Percentiles rank a stretch among this genome's conserved stretches.
phyloP scores from a whole-genome alignment of 2,329 filamentous ascomycete species.

The Fusarium algeriense region DNA sequence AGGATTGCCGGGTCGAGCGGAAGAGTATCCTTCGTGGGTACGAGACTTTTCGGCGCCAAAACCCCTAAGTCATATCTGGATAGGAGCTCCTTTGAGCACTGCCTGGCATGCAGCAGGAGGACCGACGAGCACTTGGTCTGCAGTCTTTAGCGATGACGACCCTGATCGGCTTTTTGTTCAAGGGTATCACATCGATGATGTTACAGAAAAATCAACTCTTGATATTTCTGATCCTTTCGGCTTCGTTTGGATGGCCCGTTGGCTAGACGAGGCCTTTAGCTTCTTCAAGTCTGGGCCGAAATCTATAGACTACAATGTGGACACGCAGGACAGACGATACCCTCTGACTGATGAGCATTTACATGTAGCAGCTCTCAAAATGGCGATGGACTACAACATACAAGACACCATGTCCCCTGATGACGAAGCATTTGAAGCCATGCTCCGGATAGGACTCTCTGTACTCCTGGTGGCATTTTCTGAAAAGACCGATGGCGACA shows the following conservation, averaged over 20 bases:
- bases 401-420: not conserved
- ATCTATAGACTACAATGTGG: fast-evolving
- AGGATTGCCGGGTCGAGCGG: not conserved
- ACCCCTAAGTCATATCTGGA: not conserved
- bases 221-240: fast-evolving
- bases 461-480: not conserved
- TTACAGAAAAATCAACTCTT: not conserved
- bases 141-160: not conserved
- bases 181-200: not conserved
- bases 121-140: not conserved
- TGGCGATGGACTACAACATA: not conserved
- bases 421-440: fast-evolving
- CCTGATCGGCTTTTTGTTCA: not conserved
- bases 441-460: fast-evolving
- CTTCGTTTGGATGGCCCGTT: fast-evolving
- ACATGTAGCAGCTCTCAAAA: not conserved
- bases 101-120: constrained; percentile 3
- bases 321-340: not conserved
- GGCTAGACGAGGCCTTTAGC: not conserved
- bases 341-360: not conserved
- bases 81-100: fast-evolving
- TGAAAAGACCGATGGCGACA: fast-evolving
- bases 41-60: not conserved
- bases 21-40: constrained; percentile 12
- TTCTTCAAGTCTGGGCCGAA: not conserved